Evolutionary conservation across 257 asterid genomes (phyloP).

Genomic region (Solanum rostratum): DNA sequence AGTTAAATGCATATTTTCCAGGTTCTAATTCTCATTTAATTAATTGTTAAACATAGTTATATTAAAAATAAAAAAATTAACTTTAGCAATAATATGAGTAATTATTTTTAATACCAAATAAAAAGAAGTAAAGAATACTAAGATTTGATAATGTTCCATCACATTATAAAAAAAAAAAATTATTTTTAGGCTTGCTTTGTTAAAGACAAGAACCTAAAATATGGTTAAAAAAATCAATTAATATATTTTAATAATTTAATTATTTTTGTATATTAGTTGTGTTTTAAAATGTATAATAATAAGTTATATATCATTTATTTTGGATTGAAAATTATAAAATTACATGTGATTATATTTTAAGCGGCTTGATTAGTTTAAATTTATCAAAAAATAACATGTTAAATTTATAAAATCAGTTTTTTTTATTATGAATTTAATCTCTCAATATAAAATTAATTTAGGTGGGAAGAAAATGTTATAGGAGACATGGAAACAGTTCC

Average conservation of each 20-base stretch:
- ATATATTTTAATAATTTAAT: background rate
- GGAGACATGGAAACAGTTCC: slow-evolving; percentile 72
- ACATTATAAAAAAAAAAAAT: too few relatives aligned
- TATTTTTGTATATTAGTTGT: background rate
- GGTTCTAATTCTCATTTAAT: background rate
- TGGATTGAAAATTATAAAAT: background rate
- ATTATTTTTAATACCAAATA: background rate
- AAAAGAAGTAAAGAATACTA: background rate
- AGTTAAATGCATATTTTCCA: background rate
- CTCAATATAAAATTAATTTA: slow-evolving; percentile 38
- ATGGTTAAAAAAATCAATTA: background rate
- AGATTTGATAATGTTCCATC: background rate
- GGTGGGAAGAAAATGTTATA: slow-evolving; percentile 12
- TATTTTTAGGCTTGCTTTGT: background rate
- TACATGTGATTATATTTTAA: background rate
- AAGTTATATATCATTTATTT: background rate
- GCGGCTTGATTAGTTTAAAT: background rate
- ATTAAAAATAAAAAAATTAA: background rate
- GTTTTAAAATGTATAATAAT: background rate
- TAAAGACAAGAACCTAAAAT: slow-evolving; percentile 15
- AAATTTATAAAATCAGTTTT: slow-evolving; percentile 19
- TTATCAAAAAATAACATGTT: background rate
- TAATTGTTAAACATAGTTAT: background rate
- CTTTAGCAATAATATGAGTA: background rate
- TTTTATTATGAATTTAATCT: slow-evolving; percentile 38